phyloP scores from a whole-genome alignment of 805 yeast genomes.

The Hanseniaspora jakobsenii region DNA sequence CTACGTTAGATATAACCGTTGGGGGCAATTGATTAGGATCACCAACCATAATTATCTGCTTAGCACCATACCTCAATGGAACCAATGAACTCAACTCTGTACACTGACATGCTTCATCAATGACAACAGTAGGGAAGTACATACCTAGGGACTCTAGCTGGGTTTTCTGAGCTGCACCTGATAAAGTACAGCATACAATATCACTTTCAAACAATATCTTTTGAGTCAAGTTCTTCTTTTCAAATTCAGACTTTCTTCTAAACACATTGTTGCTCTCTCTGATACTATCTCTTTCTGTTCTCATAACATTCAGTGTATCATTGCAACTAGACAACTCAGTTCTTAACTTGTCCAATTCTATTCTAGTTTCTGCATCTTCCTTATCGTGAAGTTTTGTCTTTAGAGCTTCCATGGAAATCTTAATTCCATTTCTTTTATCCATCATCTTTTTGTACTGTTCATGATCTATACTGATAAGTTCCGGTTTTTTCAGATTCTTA shows the following conservation, averaged over 20 bases:
- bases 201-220: constrained; percentile 13
- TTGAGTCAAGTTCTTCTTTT: constrained; percentile 43
- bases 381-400: not conserved
- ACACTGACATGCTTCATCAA: constrained; percentile 91
- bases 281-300: constrained; percentile 62
- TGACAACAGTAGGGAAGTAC: constrained; percentile 63
- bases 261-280: constrained; percentile 62
- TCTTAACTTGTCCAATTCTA: constrained; percentile 40
- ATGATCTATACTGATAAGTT: constrained; percentile 29
- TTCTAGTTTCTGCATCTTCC: constrained; percentile 32
- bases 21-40: constrained; percentile 96
- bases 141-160: constrained; percentile 49
- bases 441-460: constrained; percentile 34
- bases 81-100: constrained; percentile 85
- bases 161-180: constrained; percentile 77
- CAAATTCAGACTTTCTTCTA: constrained; percentile 63
- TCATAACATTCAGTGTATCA: constrained; percentile 52
- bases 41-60: constrained; percentile 81
- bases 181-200: constrained; percentile 60
- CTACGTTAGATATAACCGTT: constrained; percentile 65
- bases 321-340: constrained; percentile 32
- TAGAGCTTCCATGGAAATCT: constrained; percentile 30
- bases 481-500: constrained; percentile 35
- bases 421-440: constrained; percentile 44
- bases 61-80: constrained; percentile 80